phyloP scores from a whole-genome alignment of 306 rosid genomes.

The Alnus rubra region DNA sequence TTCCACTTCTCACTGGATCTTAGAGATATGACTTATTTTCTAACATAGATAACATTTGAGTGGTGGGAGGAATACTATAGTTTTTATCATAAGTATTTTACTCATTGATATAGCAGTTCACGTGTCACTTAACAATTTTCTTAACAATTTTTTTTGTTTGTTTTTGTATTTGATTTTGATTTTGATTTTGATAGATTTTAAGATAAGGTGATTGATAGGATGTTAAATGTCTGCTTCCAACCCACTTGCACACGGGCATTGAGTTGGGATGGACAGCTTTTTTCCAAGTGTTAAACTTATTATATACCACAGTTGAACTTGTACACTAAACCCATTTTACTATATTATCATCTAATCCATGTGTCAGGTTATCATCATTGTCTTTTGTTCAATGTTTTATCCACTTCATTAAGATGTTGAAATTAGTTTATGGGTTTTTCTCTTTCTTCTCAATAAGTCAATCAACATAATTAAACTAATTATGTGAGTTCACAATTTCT shows the following conservation, averaged over 20 bases:
- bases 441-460: slow-evolving; percentile 2
- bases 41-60: too few relatives aligned
- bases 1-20: too few relatives aligned
- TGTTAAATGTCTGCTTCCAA: neutral
- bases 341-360: neutral
- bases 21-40: too few relatives aligned
- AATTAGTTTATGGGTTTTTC: neutral
- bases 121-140: neutral
- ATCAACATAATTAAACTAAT: slow-evolving; percentile 1
- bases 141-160: neutral
- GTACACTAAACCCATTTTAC: neutral
- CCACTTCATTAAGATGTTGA: slow-evolving; percentile 10
- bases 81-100: too few relatives aligned
- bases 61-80: too few relatives aligned
- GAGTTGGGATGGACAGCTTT: neutral
- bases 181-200: too few relatives aligned
- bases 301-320: neutral
- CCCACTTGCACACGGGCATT: neutral
- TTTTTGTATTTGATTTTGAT: too few relatives aligned
- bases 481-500: neutral
- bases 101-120: too few relatives aligned
- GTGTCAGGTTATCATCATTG: neutral
- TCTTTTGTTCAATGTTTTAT: neutral
- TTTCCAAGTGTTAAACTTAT: neutral
- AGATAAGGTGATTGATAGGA: too few relatives aligned